A percentile compares a stretch with the other conserved stretches of the same genome.
phyloP scores from a whole-genome alignment of 2,329 filamentous ascomycete species.

The Trichoderma atroviride region DNA sequence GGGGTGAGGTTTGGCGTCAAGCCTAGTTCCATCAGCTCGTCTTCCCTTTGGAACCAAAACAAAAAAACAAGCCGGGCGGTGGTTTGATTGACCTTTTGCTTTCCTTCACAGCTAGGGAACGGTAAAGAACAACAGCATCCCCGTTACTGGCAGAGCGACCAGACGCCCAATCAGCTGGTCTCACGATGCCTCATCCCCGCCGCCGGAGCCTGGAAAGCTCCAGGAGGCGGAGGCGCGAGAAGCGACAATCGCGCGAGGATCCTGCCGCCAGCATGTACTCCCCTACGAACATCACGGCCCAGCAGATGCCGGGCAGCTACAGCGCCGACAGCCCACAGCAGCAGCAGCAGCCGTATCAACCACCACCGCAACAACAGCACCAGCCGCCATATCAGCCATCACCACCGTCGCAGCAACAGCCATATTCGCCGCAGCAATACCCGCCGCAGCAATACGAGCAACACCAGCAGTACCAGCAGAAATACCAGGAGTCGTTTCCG shows the following conservation, averaged over 20 bases:
- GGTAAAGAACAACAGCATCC: background rate
- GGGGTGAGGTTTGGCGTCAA: conserved; percentile 23
- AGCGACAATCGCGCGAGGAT: conserved; percentile 39
- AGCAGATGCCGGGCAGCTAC: conserved; percentile 23
- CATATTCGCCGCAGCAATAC: conserved; percentile 15
- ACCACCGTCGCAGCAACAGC: conserved; percentile 25
- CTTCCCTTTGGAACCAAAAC: conserved; percentile 17
- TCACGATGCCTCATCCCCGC: conserved; percentile 59
- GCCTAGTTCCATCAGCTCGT: conserved; percentile 24
- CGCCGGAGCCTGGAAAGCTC: conserved; percentile 60
- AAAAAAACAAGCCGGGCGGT: conserved; percentile 18
- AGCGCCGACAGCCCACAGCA: conserved; percentile 23
- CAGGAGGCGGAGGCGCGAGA: conserved; percentile 50
- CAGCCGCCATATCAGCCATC: conserved; percentile 27
- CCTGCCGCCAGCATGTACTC: conserved; percentile 31
- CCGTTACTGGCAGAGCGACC: background rate
- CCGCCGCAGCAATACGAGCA: conserved; percentile 3
- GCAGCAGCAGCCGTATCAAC: conserved; percentile 18
- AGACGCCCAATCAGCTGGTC: conserved; percentile 31
- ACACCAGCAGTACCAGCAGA: conserved; percentile 30
- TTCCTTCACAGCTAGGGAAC: conserved; percentile 20
- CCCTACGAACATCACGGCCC: conserved; percentile 26
- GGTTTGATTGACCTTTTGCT: background rate
- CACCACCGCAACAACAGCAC: conserved; percentile 27
- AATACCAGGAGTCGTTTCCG: conserved; percentile 22